These are phyloP conservation scores for Leccinum solheimii DNA, from an alignment of 1,284 basidiomycete species.

Conservation along the genomic window DNA sequence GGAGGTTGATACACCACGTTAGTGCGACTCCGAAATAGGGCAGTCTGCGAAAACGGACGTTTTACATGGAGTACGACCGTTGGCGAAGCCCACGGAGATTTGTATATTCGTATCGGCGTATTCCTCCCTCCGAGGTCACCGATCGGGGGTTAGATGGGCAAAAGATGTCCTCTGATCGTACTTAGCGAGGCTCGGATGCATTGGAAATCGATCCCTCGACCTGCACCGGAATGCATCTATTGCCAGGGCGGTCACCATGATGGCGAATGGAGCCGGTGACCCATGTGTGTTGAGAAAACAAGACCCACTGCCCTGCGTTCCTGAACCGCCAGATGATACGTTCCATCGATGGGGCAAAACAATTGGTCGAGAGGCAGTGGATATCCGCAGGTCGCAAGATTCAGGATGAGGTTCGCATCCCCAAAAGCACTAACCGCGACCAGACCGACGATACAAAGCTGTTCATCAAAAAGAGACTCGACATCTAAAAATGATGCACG, in stretches of 20 bases:
- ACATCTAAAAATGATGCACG: not conserved
- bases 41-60: not conserved
- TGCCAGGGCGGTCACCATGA: not conserved
- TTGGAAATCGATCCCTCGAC: not conserved
- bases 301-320: not conserved
- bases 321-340: not conserved
- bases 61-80: not conserved
- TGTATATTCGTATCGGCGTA: not conserved
- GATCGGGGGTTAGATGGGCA: not conserved
- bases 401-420: conserved; percentile 2
- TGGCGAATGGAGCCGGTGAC: not conserved
- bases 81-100: not conserved
- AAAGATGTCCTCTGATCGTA: not conserved
- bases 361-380: not conserved
- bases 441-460: conserved; percentile 40
- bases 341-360: not conserved
- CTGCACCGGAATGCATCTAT: not conserved
- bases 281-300: not conserved
- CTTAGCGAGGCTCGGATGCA: not conserved
- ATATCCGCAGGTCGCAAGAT: not conserved
- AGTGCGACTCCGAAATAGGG: not conserved
- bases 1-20: not conserved
- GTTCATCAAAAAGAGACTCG: conserved; percentile 16
- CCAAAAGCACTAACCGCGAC: conserved; percentile 38
- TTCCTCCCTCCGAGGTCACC: not conserved